A percentile compares a stretch with the other conserved stretches of the same genome.
phyloP scores from a whole-genome alignment of 2,329 filamentous ascomycete genomes.

The Fusarium subglutinans region DNA sequence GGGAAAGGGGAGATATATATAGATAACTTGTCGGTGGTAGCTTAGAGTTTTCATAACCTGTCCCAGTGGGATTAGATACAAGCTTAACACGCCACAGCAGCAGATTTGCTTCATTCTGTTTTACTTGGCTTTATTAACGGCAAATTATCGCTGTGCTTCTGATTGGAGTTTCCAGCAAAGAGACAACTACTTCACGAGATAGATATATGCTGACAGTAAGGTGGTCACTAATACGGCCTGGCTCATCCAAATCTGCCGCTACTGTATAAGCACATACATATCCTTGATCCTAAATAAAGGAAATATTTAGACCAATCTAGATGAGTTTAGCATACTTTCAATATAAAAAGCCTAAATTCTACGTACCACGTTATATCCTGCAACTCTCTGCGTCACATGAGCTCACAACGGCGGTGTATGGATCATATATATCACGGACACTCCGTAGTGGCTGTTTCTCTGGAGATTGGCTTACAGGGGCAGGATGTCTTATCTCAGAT shows the following conservation, averaged over 20 bases:
- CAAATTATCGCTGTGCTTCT: background rate
- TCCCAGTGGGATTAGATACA: background rate
- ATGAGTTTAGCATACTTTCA: background rate
- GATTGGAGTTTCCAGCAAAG: background rate
- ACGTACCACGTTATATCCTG: background rate
- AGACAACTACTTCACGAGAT: background rate
- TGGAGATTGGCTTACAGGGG: background rate
- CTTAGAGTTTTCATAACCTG: background rate
- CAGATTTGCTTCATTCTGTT: background rate
- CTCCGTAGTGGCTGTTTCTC: constrained; percentile 10
- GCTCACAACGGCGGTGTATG: background rate
- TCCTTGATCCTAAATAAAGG: background rate
- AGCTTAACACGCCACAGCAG: background rate
- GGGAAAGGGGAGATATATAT: too few species aligned
- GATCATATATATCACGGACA: background rate
- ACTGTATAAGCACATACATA: background rate
- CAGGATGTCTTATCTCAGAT: background rate
- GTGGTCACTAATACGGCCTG: background rate
- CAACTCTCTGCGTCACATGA: constrained; percentile 3
- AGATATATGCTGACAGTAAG: background rate
- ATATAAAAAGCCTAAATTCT: background rate
- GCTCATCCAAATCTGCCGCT: rapidly evolving
- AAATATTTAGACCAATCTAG: background rate
- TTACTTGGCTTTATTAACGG: background rate
- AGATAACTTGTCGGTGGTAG: background rate